A percentile compares a stretch with the other conserved stretches of the same genome.
These are phyloP conservation scores for Cynara cardunculus DNA, from an alignment of 129 eudicot genomes.

Conservation along the genomic window DNA sequence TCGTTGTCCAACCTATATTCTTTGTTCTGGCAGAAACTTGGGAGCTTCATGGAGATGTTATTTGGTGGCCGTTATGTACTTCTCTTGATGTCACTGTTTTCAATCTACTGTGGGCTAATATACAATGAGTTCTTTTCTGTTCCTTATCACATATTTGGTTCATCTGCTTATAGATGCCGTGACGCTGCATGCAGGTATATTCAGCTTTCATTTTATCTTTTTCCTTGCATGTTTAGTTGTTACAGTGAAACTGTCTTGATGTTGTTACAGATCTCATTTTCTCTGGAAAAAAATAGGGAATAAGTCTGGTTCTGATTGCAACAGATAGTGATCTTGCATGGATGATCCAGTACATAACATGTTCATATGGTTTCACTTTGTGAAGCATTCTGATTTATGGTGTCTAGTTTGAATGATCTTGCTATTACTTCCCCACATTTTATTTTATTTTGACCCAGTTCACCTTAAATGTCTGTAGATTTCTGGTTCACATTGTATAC, in stretches of 20 bases:
- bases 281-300: too few species aligned
- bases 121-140: constrained; percentile 98
- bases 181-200: constrained; percentile 79
- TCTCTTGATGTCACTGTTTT: constrained; percentile 89
- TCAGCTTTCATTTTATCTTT: not conserved
- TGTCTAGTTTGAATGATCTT: too few species aligned
- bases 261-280: not conserved
- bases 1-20: not conserved
- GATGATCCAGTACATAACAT: too few species aligned
- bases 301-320: too few species aligned
- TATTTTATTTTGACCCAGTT: not conserved
- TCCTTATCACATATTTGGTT: constrained; percentile 93
- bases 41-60: constrained; percentile 99
- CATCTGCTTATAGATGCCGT: constrained; percentile 89
- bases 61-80: constrained; percentile 97
- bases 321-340: too few species aligned
- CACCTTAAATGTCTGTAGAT: not conserved
- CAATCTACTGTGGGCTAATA: constrained; percentile 90
- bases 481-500: not conserved
- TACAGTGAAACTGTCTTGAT: constrained; percentile 2
- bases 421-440: not conserved
- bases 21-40: constrained; percentile 75
- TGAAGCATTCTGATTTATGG: too few species aligned
- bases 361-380: too few species aligned
- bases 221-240: constrained; percentile 1